Evolutionary conservation across 2,329 filamentous ascomycete genomes (phyloP).

Genomic region (Knufia fluminis): DNA sequence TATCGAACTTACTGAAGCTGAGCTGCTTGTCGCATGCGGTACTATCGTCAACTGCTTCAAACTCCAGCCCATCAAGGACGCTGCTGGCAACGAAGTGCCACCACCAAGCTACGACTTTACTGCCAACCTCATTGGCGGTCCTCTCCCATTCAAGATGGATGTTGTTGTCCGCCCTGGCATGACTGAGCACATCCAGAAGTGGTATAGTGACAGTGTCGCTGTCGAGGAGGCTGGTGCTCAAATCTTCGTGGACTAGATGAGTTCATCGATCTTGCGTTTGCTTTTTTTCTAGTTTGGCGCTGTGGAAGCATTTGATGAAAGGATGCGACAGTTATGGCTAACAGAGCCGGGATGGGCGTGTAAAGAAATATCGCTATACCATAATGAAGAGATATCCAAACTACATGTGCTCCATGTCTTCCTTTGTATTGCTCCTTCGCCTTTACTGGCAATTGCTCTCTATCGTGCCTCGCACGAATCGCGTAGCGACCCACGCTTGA

Average conservation of each 20-base stretch:
- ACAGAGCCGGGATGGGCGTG: not conserved
- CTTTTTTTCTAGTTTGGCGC: constrained; percentile 4
- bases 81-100: constrained; percentile 21
- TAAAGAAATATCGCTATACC: not conserved
- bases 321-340: not conserved
- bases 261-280: not conserved
- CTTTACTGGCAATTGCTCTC: too few species aligned
- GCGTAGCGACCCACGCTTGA: too few species aligned
- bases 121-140: constrained; percentile 22
- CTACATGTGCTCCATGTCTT: too few species aligned
- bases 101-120: constrained; percentile 21
- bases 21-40: constrained; percentile 23
- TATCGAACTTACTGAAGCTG: constrained; percentile 23
- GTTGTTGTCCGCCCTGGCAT: constrained; percentile 22
- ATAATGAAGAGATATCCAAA: not conserved
- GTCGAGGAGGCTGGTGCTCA: constrained; percentile 18
- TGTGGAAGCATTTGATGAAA: not conserved
- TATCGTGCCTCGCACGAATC: too few species aligned
- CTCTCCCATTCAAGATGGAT: constrained; percentile 24
- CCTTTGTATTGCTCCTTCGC: too few species aligned
- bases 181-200: constrained; percentile 21
- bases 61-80: constrained; percentile 19
- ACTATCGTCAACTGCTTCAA: constrained; percentile 23
- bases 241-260: constrained; percentile 7
- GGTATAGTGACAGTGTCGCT: constrained; percentile 22